A percentile compares a stretch with the other conserved stretches of the same genome.
These are phyloP conservation scores for Trichothecium sympodiale DNA, from an alignment of 2,329 filamentous ascomycete genomes.

Conservation along the genomic window DNA sequence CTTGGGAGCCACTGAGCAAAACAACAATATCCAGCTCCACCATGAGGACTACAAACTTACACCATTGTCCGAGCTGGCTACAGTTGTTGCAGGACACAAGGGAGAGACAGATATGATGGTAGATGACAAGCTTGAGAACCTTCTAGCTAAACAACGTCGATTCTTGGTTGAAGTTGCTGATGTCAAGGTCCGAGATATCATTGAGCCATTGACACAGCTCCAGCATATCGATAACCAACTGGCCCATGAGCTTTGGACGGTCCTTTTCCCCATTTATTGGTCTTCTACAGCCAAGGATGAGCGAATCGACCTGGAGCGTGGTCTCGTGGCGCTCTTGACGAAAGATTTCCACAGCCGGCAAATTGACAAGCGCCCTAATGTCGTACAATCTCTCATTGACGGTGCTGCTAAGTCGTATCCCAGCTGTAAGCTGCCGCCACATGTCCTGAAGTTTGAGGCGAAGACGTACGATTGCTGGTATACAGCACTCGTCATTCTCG, in stretches of 20 bases:
- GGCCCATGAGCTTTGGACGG: conserved; percentile 82
- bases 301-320: conserved; percentile 78
- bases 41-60: conserved; percentile 73
- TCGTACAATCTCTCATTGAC: conserved; percentile 83
- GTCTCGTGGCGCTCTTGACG: conserved; percentile 79
- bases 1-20: conserved; percentile 82
- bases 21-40: conserved; percentile 66
- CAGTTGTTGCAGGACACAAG: conserved; percentile 65
- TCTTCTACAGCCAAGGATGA: conserved; percentile 80
- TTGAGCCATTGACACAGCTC: conserved; percentile 83
- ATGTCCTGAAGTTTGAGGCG: conserved; percentile 90
- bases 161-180: conserved; percentile 79
- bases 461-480: conserved; percentile 97
- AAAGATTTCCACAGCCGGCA: conserved; percentile 94
- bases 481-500: conserved; percentile 79
- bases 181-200: conserved; percentile 75
- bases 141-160: conserved; percentile 68
- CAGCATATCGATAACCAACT: conserved; percentile 80
- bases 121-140: conserved; percentile 70
- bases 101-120: conserved; percentile 63
- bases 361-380: conserved; percentile 89
- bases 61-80: conserved; percentile 62
- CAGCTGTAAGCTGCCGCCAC: conserved; percentile 83
- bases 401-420: conserved; percentile 77
- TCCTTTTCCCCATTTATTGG: conserved; percentile 90